phyloP scores from a whole-genome alignment of 345 rosid species.

The Barbarea vulgaris region DNA sequence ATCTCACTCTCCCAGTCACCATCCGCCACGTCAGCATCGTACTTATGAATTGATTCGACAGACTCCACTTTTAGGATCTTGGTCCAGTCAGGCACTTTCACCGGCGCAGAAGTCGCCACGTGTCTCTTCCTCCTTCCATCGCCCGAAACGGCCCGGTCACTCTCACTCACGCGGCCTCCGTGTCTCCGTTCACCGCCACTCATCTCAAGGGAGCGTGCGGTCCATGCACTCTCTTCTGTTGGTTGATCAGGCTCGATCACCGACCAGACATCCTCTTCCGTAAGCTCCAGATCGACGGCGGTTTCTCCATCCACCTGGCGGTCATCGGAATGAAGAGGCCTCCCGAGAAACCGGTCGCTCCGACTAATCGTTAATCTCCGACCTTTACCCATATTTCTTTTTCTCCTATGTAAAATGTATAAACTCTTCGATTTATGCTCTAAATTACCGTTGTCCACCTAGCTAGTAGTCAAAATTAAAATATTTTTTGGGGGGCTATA shows the following conservation, averaged over 20 bases:
- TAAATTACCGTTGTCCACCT: background rate
- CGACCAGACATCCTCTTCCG: slow-evolving; percentile 85
- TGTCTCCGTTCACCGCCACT: slow-evolving; percentile 1
- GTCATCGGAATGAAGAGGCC: slow-evolving; percentile 22
- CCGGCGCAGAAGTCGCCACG: slow-evolving; percentile 80
- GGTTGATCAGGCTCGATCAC: slow-evolving; percentile 42
- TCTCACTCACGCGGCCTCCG: background rate
- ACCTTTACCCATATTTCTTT: slow-evolving; percentile 46
- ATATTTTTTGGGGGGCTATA: background rate
- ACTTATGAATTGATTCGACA: slow-evolving; percentile 56
- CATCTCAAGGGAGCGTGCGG: slow-evolving; percentile 25
- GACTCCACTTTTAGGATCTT: slow-evolving; percentile 65
- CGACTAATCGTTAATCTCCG: slow-evolving; percentile 61
- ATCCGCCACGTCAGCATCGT: slow-evolving; percentile 52
- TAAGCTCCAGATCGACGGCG: slow-evolving; percentile 48
- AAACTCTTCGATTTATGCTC: background rate
- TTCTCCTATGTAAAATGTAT: background rate
- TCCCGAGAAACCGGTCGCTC: slow-evolving; percentile 62
- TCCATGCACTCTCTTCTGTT: slow-evolving; percentile 44
- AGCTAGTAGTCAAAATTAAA: background rate
- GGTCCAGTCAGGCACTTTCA: slow-evolving; percentile 90
- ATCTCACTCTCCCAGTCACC: slow-evolving; percentile 55
- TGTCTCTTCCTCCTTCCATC: slow-evolving; percentile 35
- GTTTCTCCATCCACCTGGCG: slow-evolving; percentile 21
- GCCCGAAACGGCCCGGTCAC: slow-evolving; percentile 38